Evolutionary conservation across 805 yeast species (phyloP).

Genomic region (Wickerhamiella occidentalis): DNA sequence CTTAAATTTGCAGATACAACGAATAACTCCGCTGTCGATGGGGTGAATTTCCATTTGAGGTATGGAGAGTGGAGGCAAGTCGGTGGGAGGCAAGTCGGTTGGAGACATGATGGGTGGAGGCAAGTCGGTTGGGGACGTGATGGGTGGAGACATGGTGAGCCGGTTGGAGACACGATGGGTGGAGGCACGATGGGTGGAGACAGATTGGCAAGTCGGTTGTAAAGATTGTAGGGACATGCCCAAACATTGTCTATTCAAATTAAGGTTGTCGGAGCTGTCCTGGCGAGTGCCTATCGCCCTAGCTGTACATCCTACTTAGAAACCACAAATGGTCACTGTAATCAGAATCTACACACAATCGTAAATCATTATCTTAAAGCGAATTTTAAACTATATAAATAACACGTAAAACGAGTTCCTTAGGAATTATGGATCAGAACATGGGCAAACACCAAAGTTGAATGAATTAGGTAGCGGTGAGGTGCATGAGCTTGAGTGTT

Average conservation of each 20-base stretch:
- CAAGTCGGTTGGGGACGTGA: neutral
- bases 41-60: constrained; percentile 18
- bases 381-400: neutral
- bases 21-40: constrained; percentile 65
- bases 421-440: neutral
- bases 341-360: no score
- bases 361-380: neutral
- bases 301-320: neutral
- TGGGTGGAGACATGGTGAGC: neutral
- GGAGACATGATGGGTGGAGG: neutral
- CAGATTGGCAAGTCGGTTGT: neutral
- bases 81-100: neutral
- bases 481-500: no score
- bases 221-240: no score
- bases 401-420: neutral
- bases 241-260: no score
- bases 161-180: neutral
- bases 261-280: no score
- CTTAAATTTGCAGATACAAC: constrained; percentile 77
- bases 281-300: no score
- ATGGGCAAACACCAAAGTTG: no score
- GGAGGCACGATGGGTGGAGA: neutral
- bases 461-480: no score
- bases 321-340: neutral
- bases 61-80: neutral